Evolutionary conservation across 179 eudicot genomes (phyloP), one percentile per base, ranked within the genome.

Genomic region (Gypsophila paniculata): DNA sequence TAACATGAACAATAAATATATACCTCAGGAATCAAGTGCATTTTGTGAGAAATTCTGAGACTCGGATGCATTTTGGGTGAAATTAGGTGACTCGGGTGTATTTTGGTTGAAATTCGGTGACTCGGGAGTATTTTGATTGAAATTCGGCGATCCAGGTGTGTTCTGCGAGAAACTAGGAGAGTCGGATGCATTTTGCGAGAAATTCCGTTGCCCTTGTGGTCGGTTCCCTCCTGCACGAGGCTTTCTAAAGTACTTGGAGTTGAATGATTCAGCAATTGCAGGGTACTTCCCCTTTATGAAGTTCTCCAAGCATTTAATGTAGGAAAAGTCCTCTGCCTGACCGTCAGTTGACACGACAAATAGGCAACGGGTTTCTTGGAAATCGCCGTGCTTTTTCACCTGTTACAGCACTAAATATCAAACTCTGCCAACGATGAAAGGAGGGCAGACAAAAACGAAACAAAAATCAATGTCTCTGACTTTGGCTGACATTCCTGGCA

Each of bases 311-410:
- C 97, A 89, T 76, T 91, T 93, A 0, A 83, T 75, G 79, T 88
- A 89, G 14, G 98, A 93, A 64, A 93, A 93, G 71, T 93, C 98
- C 78, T 78, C 85, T 32, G 85, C 81, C 68, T 72, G 79, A 17
- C 91, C 91, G 83, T 89, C 89, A 14, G 85, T 80, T 0, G 90
- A 77, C 34, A 93, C 98, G 8, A 87, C 82, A 25, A 80, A 89
- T 61, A 93, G 83, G 85, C 98, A 93, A 58, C 98, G 77, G 67
- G 81, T 88, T 8, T 84, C 98, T 70, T 82, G 91, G 84, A 86
- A 89, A 68, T 73, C 82, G 61, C 68, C 73, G 69, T 93, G 97
- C 84, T 76, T 87, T 36, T 72, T 75, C 44, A 93, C 87, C 98
- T 93, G 89, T 74, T 80, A 55, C 42, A 73, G 63, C 68, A 70